A percentile compares a stretch with the other conserved stretches of the same genome.
phyloP scores from a whole-genome alignment of 257 asterid species.

The Solanum etuberosum region DNA sequence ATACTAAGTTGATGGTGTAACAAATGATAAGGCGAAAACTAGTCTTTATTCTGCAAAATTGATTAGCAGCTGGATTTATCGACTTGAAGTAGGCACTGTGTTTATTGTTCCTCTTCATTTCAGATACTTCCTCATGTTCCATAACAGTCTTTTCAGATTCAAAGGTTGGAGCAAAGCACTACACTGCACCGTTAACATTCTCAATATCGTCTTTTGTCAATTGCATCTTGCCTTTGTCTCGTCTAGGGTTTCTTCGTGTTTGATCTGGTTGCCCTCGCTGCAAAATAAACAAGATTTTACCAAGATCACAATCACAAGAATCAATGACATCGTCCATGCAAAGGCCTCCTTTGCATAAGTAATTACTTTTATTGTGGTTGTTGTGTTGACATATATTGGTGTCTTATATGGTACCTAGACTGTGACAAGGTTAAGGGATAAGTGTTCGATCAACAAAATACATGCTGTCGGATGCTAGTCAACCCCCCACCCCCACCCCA shows the following conservation, averaged over 20 bases:
- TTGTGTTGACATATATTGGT: not conserved
- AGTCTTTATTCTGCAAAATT: conserved; percentile 5
- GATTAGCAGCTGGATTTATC: not conserved
- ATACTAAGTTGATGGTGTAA: not conserved
- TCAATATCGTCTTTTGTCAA: conserved; percentile 52
- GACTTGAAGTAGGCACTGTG: not conserved
- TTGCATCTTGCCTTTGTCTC: conserved; percentile 74
- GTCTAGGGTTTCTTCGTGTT: conserved; percentile 17
- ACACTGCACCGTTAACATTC: conserved; percentile 23
- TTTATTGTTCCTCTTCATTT: not conserved
- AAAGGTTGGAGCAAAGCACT: not conserved
- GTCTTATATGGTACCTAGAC: not conserved
- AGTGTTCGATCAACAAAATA: not conserved
- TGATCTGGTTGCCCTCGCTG: conserved; percentile 67
- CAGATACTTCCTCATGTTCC: not conserved
- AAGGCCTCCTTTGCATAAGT: not conserved
- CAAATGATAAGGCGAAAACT: not conserved
- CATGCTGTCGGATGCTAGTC: not conserved
- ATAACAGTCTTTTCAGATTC: not conserved
- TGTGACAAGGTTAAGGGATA: not conserved
- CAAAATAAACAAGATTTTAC: not conserved
- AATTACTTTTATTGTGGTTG: too few relatives aligned
- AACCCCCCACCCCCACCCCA: not conserved
- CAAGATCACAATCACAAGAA: not conserved
- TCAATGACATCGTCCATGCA: not conserved